Base-by-base conservation (phyloP, 2,329 filamentous ascomycete species). In the Pseudogymnoascus pannorum region DNA sequence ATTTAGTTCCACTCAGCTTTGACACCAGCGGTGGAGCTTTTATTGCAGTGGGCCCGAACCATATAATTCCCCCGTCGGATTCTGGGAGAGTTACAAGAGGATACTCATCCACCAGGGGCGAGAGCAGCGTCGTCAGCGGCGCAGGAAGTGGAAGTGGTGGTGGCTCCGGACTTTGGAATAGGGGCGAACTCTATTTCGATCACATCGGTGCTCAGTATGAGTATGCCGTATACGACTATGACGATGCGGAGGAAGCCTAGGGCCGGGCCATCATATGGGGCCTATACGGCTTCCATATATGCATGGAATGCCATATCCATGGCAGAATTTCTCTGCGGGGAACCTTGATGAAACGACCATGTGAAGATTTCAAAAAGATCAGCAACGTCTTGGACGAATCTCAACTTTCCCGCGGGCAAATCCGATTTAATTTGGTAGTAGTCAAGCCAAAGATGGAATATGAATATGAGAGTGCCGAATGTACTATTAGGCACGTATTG, bases 101-200 rank as follows among this genome's bases (percentile, higher is more conserved):
- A 31, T 54, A 3, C 9, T 14, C 48, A 31, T 54, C 48, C 2
- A 54, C 48, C 26, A 54, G 48, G 14, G 48, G 48, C 48, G 48
- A 54, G 48, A 54, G 48, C 16, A 54, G 48, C 24, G 48, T 54
- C n/a, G 48, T 54, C 48, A 54, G 48, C 8, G 48, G 48, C n/a
- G 24, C 24, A 2, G 24, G 24, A 31, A 54, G 24, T n/a, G 48
- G 48, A 9, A 54, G 48, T 16, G 48, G 48, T 26, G 7, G 26
- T 26, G 24, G 48, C 24, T 54, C 48, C 9, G 48, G 48, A 4
- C 48, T 54, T 54, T 54, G 48, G 48, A 54, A 54, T 3, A 54
- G 24, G 31, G 48, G 24, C 4, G 48, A 54, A 31, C 16, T 20
- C 9, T 54, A 12, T 31, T 31, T 54, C 5, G 48, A 54, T 5